Evolutionary conservation across 495 filamentous ascomycete genomes (phyloP).

Genomic region (Talaromyces ruber): DNA sequence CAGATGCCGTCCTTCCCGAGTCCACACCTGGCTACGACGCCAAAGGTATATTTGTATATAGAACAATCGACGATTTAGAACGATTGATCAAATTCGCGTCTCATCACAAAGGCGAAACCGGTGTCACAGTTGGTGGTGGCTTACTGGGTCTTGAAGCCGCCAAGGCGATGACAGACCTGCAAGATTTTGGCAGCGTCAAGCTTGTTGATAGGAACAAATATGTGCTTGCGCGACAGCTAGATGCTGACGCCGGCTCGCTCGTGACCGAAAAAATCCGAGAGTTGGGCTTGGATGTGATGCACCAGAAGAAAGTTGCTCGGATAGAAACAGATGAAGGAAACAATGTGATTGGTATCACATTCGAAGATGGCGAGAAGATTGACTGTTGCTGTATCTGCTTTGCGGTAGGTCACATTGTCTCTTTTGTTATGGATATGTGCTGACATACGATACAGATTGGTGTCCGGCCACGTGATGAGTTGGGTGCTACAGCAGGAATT

Average conservation of each 20-base stretch:
- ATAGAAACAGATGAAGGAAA: constrained; percentile 63
- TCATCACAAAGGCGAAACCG: constrained; percentile 57
- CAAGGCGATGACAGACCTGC: constrained; percentile 88
- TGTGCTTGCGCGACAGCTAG: constrained; percentile 81
- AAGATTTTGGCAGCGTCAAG: constrained; percentile 68
- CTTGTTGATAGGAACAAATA: constrained; percentile 85
- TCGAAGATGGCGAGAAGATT: constrained; percentile 80
- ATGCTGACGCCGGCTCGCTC: constrained; percentile 73
- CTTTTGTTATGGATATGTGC: not conserved
- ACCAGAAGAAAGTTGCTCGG: constrained; percentile 66
- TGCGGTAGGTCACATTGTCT: constrained; percentile 46
- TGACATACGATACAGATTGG: constrained; percentile 50
- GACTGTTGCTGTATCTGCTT: constrained; percentile 84
- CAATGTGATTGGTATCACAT: constrained; percentile 64
- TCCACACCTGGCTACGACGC: constrained; percentile 80
- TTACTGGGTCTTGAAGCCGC: constrained; percentile 87
- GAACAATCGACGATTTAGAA: constrained; percentile 80
- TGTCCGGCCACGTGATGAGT: constrained; percentile 74
- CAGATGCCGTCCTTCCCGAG: constrained; percentile 74
- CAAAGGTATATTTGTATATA: constrained; percentile 88
- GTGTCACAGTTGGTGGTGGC: constrained; percentile 84
- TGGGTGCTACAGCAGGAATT: constrained; percentile 65
- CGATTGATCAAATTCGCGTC: constrained; percentile 67
- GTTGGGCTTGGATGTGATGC: constrained; percentile 77
- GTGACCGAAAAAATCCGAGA: constrained; percentile 76